Evolutionary conservation across 495 filamentous ascomycete species (phyloP).

Genomic region (Pyrenula aspistea): DNA sequence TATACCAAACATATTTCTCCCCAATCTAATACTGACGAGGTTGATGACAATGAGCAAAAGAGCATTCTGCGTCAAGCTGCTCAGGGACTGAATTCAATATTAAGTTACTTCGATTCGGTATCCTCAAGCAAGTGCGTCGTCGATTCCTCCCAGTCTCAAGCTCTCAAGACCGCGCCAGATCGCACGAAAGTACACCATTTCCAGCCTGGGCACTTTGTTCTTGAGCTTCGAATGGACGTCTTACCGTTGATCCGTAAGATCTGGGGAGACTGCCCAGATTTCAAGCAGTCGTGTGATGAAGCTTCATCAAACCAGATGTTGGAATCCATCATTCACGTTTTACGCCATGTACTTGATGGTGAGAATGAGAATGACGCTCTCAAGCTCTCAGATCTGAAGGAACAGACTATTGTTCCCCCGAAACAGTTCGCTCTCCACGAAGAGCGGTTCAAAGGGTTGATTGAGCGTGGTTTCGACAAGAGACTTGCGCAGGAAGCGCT

Average conservation of each 20-base stretch:
- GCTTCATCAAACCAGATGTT: constrained; percentile 63
- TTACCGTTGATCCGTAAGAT: constrained; percentile 66
- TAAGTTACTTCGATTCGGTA: constrained; percentile 67
- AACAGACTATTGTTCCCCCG: constrained; percentile 17
- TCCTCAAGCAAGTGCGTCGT: constrained; percentile 63
- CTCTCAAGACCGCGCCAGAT: constrained; percentile 43
- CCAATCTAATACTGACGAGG: constrained; percentile 17
- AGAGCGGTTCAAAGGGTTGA: constrained; percentile 29
- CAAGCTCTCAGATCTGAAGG: constrained; percentile 16
- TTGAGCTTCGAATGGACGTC: constrained; percentile 76
- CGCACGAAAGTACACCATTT: constrained; percentile 54
- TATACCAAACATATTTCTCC: constrained; percentile 48
- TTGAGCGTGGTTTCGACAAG: constrained; percentile 35
- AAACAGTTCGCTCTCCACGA: constrained; percentile 35
- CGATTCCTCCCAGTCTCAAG: constrained; percentile 57
- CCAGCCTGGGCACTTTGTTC: constrained; percentile 62
- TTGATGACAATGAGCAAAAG: constrained; percentile 29
- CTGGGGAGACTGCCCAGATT: constrained; percentile 57
- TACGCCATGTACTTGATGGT: constrained; percentile 65
- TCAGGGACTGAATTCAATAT: constrained; percentile 70
- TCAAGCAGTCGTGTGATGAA: constrained; percentile 46
- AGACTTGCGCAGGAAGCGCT: constrained; percentile 65
- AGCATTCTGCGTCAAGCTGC: constrained; percentile 41
- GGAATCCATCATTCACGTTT: constrained; percentile 70
- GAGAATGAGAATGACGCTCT: constrained; percentile 60